A percentile compares a stretch with the other conserved stretches of the same genome.
phyloP scores from a whole-genome alignment of 23 red algal genomes.

The Gracilaria caudata region DNA sequence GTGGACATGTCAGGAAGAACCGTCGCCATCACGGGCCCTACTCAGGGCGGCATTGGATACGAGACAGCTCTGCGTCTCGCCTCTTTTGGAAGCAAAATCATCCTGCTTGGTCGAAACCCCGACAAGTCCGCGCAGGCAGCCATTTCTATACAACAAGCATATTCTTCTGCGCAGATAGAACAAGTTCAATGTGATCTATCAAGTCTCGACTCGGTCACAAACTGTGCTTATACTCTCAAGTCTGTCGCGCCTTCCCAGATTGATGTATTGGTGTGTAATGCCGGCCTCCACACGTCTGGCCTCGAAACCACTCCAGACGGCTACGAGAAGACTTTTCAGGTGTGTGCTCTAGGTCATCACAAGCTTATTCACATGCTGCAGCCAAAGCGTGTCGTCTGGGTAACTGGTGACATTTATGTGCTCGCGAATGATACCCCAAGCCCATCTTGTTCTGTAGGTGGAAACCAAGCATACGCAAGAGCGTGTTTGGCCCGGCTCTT shows the following conservation, averaged over 20 bases:
- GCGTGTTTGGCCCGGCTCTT: background rate
- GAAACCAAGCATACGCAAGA: background rate
- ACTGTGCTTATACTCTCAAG: background rate
- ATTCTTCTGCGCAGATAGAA: background rate
- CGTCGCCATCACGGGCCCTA: background rate
- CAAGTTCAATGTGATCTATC: background rate
- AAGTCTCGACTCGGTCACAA: background rate
- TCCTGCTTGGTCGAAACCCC: background rate
- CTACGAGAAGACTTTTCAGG: conserved; percentile 2
- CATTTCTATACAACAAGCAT: background rate
- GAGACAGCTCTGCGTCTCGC: conserved; percentile 1
- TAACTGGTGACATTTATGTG: conserved; percentile 21
- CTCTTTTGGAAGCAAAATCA: background rate
- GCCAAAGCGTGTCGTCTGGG: conserved; percentile 17
- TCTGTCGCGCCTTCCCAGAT: background rate
- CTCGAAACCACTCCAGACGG: background rate
- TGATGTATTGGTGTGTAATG: conserved; percentile 13
- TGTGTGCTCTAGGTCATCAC: conserved; percentile 22
- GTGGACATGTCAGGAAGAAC: background rate
- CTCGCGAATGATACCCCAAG: background rate
- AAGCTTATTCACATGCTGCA: conserved; percentile 21
- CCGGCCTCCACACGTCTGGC: background rate
- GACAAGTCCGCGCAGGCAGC: background rate
- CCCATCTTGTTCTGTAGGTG: background rate
- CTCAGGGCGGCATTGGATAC: background rate